Base-by-base conservation (phyloP, 2,329 filamentous ascomycete genomes). In the Ascomycota sp. region DNA sequence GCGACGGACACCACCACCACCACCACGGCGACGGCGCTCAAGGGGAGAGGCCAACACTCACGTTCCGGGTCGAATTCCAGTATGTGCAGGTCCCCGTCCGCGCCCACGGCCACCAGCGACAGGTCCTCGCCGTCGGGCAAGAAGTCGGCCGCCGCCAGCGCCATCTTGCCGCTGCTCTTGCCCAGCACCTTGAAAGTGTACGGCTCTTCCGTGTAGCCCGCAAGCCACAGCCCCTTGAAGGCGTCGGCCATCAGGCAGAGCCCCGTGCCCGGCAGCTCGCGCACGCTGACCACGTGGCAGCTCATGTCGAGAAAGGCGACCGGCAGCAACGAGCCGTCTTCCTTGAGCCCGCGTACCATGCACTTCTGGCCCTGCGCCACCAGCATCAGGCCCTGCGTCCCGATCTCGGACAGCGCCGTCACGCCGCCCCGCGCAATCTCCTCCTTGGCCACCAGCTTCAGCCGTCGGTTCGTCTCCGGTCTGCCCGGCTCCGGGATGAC, bases 301-400 rank as follows among this genome's bases (percentile, higher is more conserved):
- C 81, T 89, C 73, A 94, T 91, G 45, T 98, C 89, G 63, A 98
- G 78, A 46, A 98, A 98, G 0, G 89, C 89, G 4, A 98, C 86
- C 0, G 89, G 89, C 1, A 95, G 61, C 30, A 95, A 65, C 2
- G 79, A 83, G 1, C 85, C 82, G 46, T 98, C 89, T 50, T 98
- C 89, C 49, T 94, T 94, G 3, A 98, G 63, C 25, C 89, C 89
- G 34, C 89, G 68, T 1, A 98, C 83, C 78, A 98, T 91, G 49
- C 83, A 86, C 53, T 98, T 98, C 45, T 94, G 85, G 1, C 89
- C 89, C 47, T 98, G 89, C 0, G 85, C 83, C 25, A 79, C 79
- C 36, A 89, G 74, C 63, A 91, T 72, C 40, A 86, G 82, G 2
- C 79, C 89, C 51, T 89, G 83, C 0, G 75, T 82, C 25, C 80